Base-by-base conservation (phyloP, 2,329 filamentous ascomycete genomes). In the Xylariaceae sp. region DNA sequence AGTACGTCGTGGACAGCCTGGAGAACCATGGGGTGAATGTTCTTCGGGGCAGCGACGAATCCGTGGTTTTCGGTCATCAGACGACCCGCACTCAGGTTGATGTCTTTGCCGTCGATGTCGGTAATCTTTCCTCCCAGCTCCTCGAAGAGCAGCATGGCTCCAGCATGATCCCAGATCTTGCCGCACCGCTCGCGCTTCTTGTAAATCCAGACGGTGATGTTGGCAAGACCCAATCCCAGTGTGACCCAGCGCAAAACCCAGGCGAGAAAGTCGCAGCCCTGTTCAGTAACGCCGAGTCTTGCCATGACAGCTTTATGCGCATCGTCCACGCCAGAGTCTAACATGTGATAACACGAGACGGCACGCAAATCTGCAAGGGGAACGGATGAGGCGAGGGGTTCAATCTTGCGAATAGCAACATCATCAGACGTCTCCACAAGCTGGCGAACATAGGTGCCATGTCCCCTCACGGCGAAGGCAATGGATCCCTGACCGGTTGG, bases 81-180 rank as follows among this genome's bases (percentile, higher is more conserved):
- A 57, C 82, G 74, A 0, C 82, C 82, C 0, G 72, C 76, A 1
- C 72, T 68, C 62, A 83, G 66, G 61, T 83, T 78, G n/a, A 85
- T 79, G 1, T 73, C 71, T 59, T 73, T 74, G 0, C 82, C 82
- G 51, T 79, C 73, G 0, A 83, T 75, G 62, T 85, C 82, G 0
- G 81, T 84, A 54, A 85, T 74, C 58, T 73, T 75, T 1, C 82
- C 82, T 0, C 82, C 82, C 1, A 79, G 74, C 67, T 85, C 82
- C 61, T 83, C 78, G 49, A 82, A 85, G 6, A 85, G 67, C 37
- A 85, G 67, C 80, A 84, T 83, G 0, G 82, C 82, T 1, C 82
- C 82, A 0, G 82, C 82, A 58, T 85, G 82, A 62, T 85, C 82
- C 82, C 82, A 85, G 1, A 81, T 74, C 71, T 85, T 85, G 8